These are phyloP conservation scores for Tolypocladium tropicale DNA, from an alignment of 2,329 filamentous ascomycete species.

Conservation along the genomic window DNA sequence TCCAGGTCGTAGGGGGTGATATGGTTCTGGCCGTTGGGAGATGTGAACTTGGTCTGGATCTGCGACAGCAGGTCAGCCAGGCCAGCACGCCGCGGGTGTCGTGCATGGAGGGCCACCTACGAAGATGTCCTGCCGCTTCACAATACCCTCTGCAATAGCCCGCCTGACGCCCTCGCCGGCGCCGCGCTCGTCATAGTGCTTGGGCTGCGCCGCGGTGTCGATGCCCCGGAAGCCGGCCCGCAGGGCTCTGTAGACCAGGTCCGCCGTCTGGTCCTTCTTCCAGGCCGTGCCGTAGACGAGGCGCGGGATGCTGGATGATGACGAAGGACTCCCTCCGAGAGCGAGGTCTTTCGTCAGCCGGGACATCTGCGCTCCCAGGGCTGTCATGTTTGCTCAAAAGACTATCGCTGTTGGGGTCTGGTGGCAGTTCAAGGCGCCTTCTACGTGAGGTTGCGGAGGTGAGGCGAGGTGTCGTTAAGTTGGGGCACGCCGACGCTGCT, in stretches of 20 bases:
- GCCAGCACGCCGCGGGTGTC: not conserved
- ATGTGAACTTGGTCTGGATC: conserved; percentile 80
- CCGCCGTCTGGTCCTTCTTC: conserved; percentile 61
- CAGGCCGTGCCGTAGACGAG: conserved; percentile 77
- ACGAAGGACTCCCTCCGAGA: conserved; percentile 17
- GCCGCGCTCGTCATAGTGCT: conserved; percentile 65
- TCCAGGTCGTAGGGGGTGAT: conserved; percentile 50
- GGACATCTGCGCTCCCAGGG: conserved; percentile 15
- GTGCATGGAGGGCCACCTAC: conserved; percentile 26
- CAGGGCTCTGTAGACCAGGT: conserved; percentile 60
- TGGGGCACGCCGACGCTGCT: not conserved
- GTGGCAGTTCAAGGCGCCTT: not conserved
- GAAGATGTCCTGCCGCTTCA: conserved; percentile 49
- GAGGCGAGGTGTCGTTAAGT: not conserved
- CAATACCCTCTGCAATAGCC: conserved; percentile 47
- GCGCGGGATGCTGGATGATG: conserved; percentile 32
- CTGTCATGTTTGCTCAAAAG: conserved; percentile 9
- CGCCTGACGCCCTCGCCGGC: conserved; percentile 57
- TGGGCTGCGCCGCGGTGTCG: conserved; percentile 70
- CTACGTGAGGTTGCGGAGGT: not conserved
- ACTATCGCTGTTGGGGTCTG: not conserved
- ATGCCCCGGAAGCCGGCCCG: conserved; percentile 59
- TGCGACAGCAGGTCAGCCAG: conserved; percentile 16
- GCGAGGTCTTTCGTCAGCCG: conserved; percentile 22
- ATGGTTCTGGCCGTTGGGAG: conserved; percentile 50